These are phyloP conservation scores for Eimeria falciformis DNA, from an alignment of 169 alveolate species.

Conservation along the genomic window DNA sequence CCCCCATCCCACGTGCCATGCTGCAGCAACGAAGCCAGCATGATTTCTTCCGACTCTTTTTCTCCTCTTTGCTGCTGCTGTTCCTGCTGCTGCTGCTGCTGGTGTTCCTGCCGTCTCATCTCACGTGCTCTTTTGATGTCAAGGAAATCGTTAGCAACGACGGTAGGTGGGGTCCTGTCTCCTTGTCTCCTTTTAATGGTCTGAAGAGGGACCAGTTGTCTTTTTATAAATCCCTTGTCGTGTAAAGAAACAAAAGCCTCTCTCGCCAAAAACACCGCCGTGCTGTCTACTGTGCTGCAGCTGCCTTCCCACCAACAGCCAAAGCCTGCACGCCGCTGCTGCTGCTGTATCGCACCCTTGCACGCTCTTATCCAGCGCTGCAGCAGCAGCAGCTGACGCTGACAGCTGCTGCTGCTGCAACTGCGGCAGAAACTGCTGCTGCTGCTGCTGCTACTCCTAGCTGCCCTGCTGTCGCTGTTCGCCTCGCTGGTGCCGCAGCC, in stretches of 20 bases:
- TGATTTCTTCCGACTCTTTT: not conserved
- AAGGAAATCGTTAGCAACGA: not conserved
- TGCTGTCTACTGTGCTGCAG: not conserved
- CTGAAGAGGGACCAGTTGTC: conserved; percentile 28
- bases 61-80: not conserved
- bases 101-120: not conserved
- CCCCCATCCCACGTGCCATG: conserved; percentile 9
- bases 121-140: not conserved
- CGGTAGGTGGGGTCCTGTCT: not conserved
- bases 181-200: not conserved
- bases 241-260: not conserved
- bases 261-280: not conserved
- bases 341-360: not conserved
- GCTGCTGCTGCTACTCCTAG: too few relatives aligned
- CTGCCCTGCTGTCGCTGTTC: too few relatives aligned
- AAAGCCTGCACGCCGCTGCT: conserved; percentile 10
- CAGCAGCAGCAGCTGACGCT: conserved; percentile 2
- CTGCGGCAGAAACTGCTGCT: not conserved
- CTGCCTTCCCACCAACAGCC: not conserved
- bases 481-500: not conserved
- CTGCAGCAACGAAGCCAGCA: conserved; percentile 17
- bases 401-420: not conserved
- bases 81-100: conserved; percentile 13
- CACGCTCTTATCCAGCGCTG: conserved; percentile 1
- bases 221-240: not conserved